Evolutionary conservation across 768 basidiomycete species (phyloP), one percentile per base, ranked within the genome.

Genomic region (Termitomyces sp.): DNA sequence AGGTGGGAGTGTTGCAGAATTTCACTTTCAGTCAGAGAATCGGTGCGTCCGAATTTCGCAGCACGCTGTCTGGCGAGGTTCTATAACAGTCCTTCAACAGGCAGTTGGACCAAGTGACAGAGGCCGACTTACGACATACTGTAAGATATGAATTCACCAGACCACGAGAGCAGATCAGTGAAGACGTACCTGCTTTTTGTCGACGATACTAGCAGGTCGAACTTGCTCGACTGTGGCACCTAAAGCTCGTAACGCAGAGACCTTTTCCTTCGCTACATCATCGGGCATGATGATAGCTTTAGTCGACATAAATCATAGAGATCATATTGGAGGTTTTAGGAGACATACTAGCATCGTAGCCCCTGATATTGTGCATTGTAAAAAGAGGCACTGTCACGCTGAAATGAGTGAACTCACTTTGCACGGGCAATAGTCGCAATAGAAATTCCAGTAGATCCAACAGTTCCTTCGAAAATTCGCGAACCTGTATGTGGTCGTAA

Each of bases 401-500:
- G 38, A 55, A 55, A 57, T 28, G 28, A 33, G 40, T n/a, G 51
- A 22, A 46, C 83, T 53, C 65, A 92, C 94, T 90, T 87, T 12
- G 95, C 94, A 65, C 84, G 83, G 1, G 94, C 91, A 55, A 99
- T 91, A 3, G 92, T 97, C 0, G 97, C 96, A 55, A 99, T 88
- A 1, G 95, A 97, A 59, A 98, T 98, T 7, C 97, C 95, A 0
- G 95, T 97, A 0, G 93, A 95, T 8, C 94, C 97, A 4, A 96
- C 93, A 0, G 96, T 99, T 4, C 97, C 97, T 73, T 98, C 97
- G 60, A 98, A 99, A 42, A 99, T 94, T 7, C 92, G 86, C 0
- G 92, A 97, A 7, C 91, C 90, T 0, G 93, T 95, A 63, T 94
- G 74, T 0, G 96, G 97, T 59, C 88, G 83, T 1, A 99, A 76